Evolutionary conservation across 2,329 filamentous ascomycete species (phyloP).

Genomic region (Epichloe elymi): DNA sequence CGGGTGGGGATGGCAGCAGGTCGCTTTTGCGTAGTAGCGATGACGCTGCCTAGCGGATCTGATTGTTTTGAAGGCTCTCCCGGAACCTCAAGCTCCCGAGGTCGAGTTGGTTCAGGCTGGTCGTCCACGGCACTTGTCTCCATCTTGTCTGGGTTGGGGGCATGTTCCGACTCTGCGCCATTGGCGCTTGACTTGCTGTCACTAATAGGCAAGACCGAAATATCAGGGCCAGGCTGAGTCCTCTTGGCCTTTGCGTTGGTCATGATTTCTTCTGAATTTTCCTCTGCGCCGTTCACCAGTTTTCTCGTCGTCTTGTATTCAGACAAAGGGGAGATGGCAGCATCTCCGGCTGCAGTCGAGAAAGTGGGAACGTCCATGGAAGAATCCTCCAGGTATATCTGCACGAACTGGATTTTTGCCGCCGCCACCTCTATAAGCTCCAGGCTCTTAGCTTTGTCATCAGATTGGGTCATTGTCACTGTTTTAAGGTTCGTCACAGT

Average conservation of each 20-base stretch:
- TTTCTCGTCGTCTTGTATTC: not conserved
- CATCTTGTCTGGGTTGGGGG: not conserved
- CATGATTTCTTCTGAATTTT: not conserved
- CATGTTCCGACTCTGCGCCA: not conserved
- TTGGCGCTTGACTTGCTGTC: not conserved
- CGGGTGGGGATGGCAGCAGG: conserved; percentile 41
- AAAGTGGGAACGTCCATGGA: conserved; percentile 33
- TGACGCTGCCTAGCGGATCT: not conserved
- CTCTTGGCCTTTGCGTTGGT: not conserved
- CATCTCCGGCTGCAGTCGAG: not conserved
- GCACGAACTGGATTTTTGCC: conserved; percentile 53
- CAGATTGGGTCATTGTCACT: conserved; percentile 36
- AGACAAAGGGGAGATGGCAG: not conserved
- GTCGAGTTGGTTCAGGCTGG: not conserved
- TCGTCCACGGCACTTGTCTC: not conserved
- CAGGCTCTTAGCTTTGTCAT: conserved; percentile 34
- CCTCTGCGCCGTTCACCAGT: not conserved
- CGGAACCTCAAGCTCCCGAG: not conserved
- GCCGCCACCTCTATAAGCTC: conserved; percentile 45
- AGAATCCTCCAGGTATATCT: conserved; percentile 46
- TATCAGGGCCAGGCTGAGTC: not conserved
- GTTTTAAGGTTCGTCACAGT: conserved; percentile 50
- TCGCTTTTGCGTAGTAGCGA: conserved; percentile 8
- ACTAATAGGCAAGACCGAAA: not conserved
- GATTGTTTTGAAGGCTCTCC: not conserved